A percentile compares a stretch with the other conserved stretches of the same genome.
phyloP scores from a whole-genome alignment of 1,284 basidiomycete species.

The Trametes polyzona region DNA sequence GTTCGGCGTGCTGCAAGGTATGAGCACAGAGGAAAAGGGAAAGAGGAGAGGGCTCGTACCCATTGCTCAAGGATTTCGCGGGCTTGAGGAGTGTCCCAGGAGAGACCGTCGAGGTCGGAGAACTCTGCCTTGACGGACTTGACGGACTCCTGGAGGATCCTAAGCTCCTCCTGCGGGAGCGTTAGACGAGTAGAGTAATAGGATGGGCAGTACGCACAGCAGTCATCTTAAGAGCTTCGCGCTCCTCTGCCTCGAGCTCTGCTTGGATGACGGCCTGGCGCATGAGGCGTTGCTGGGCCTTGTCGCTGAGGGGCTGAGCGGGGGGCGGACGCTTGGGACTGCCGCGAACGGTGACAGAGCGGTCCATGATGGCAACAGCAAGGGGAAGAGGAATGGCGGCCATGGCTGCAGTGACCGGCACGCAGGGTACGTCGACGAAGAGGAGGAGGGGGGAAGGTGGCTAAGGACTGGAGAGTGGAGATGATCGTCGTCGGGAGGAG shows the following conservation, averaged over 20 bases:
- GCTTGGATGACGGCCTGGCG: conserved; percentile 18
- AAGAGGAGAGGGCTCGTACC: conserved; percentile 5
- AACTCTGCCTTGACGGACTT: conserved; percentile 23
- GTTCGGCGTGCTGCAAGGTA: conserved; percentile 6
- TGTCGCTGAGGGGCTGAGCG: conserved; percentile 4
- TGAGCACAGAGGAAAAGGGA: neutral
- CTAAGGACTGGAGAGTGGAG: neutral
- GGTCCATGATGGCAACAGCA: neutral
- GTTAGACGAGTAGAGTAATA: neutral
- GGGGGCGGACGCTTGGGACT: conserved; percentile 11
- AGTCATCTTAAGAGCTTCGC: conserved; percentile 8
- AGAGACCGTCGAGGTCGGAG: conserved; percentile 23
- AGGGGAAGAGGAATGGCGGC: neutral
- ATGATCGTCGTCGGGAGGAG: neutral
- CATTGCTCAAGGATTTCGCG: conserved; percentile 20
- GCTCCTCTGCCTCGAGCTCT: conserved; percentile 20
- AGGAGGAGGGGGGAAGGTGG: neutral
- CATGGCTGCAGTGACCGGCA: conserved; percentile 6
- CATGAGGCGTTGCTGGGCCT: conserved; percentile 16
- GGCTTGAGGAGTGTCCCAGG: conserved; percentile 20
- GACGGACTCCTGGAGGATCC: conserved; percentile 13
- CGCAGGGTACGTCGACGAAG: neutral
- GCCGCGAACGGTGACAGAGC: conserved; percentile 10
- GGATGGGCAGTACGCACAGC: conserved; percentile 1
- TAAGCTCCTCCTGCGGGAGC: conserved; percentile 9